Base-by-base conservation (phyloP, 2,329 filamentous ascomycete species). In the Trichoderma oligosporum region DNA sequence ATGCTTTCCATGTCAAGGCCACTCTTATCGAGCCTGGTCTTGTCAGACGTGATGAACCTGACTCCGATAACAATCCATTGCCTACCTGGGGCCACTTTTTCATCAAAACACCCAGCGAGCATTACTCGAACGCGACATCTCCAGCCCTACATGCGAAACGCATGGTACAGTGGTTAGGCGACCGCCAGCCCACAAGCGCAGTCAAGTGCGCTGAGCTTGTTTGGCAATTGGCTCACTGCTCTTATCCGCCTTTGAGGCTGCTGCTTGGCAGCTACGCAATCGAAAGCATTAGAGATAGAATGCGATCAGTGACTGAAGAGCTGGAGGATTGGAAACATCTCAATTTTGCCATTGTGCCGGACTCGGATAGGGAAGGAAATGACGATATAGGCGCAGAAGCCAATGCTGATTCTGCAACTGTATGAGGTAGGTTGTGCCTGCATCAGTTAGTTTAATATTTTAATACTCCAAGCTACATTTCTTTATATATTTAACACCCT, bases 241-340 rank as follows among this genome's bases (percentile, higher is more conserved):
- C 85, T n/a, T 97, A 91, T 69, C 94, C 94, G 48, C 94, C 94
- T 0, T 71, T 97, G 62, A 78, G 94, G 31, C 74, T 99, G 58
- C 76, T 97, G n/a, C 73, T 97, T 22, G 94, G 94, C 0, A 95
- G 86, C 62, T 97, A 96, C 74, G 93, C 94, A 1, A 93, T 97
- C 35, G 93, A 99, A 71, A 97, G 92, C 70, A 95, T 97, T 49
- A 80, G 94, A 14, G 94, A 99, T 74, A 81, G 93, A 18, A 74
- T 97, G 67, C 83, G 91, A 63, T 93, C 88, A 60, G 90, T 97
- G 38, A 97, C 92, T 11, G 94, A 97, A 72, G 94, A 99, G 76
- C 82, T 95, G 63, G 91, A 95, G 73, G 91, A 95, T 68, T 96
- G 91, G 90, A 94, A 92, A 67, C 87, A 93, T 68, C 76, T 95